A percentile compares a stretch with the other conserved stretches of the same genome.
These are phyloP conservation scores for Bertia moriformis DNA, from an alignment of 2,329 filamentous ascomycete species.

Conservation along the genomic window DNA sequence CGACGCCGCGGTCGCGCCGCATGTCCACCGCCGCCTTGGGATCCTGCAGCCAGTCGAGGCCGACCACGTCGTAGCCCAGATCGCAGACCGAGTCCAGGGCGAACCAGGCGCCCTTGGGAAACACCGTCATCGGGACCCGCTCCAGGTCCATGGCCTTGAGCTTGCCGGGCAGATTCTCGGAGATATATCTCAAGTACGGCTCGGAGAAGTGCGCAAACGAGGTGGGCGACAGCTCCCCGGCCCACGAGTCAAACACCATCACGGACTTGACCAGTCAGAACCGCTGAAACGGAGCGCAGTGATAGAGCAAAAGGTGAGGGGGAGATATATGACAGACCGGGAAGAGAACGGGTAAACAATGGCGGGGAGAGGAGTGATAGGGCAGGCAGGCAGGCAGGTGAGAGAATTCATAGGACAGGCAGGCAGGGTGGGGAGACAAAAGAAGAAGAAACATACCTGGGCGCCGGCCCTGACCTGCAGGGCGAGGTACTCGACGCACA, in stretches of 20 bases:
- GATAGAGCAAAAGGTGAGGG: too few species aligned
- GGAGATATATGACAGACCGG: too few species aligned
- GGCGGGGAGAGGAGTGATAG: background rate
- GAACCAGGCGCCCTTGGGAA: conserved; percentile 96
- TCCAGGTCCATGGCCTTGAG: conserved; percentile 63
- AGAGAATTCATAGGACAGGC: background rate
- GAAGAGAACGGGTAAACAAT: conserved; percentile 1
- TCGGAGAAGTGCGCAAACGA: conserved; percentile 75
- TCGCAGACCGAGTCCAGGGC: conserved; percentile 76
- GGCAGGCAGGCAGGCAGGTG: conserved; percentile 3
- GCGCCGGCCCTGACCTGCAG: conserved; percentile 85
- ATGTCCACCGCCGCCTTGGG: conserved; percentile 70
- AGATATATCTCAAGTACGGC: conserved; percentile 75
- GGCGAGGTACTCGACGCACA: conserved; percentile 89
- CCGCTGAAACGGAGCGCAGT: background rate
- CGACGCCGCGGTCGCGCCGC: conserved; percentile 59
- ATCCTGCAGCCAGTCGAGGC: conserved; percentile 88
- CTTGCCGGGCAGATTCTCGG: conserved; percentile 61
- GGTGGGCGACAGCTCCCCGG: conserved; percentile 74
- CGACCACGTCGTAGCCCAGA: conserved; percentile 83
- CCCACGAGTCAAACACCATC: conserved; percentile 98
- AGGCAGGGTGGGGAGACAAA: conserved; percentile 4
- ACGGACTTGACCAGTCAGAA: too few species aligned
- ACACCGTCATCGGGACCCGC: conserved; percentile 88
- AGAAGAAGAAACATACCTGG: too few species aligned